Percentiles rank a stretch among this genome's conserved stretches.
phyloP scores from a whole-genome alignment of 148 eudicot species.

The Camellia sinensis region DNA sequence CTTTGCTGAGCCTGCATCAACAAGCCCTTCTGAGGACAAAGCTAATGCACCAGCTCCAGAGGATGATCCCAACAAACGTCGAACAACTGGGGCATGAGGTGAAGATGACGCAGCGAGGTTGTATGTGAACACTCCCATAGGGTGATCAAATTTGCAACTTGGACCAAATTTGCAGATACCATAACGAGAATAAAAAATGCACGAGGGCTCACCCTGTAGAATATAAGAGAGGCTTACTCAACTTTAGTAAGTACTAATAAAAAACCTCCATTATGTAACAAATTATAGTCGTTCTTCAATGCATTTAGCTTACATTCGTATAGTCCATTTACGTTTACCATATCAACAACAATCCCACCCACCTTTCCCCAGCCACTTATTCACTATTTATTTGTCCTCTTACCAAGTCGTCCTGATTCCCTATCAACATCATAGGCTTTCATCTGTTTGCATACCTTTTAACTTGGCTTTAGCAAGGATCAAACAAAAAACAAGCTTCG shows the following conservation, averaged over 20 bases:
- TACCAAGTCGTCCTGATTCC: no score
- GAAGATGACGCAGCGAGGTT: slow-evolving; percentile 52
- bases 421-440: no score
- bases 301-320: background rate
- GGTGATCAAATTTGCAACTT: slow-evolving; percentile 91
- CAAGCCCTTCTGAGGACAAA: slow-evolving; percentile 47
- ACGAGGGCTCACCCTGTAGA: slow-evolving; percentile 79
- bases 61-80: slow-evolving; percentile 69
- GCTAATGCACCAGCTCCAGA: slow-evolving; percentile 44
- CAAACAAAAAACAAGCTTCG: no score
- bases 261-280: background rate
- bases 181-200: slow-evolving; percentile 89
- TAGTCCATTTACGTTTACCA: no score
- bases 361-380: no score
- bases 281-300: no score
- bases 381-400: no score
- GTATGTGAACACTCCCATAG: slow-evolving; percentile 72
- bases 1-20: slow-evolving; percentile 40
- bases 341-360: no score
- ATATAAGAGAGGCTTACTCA: background rate
- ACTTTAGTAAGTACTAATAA: background rate
- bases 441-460: no score
- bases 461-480: no score
- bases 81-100: slow-evolving; percentile 45
- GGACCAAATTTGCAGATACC: slow-evolving; percentile 98